These are phyloP conservation scores for Stenocarpella maydis DNA, from an alignment of 2,329 filamentous ascomycete genomes.

Conservation along the genomic window DNA sequence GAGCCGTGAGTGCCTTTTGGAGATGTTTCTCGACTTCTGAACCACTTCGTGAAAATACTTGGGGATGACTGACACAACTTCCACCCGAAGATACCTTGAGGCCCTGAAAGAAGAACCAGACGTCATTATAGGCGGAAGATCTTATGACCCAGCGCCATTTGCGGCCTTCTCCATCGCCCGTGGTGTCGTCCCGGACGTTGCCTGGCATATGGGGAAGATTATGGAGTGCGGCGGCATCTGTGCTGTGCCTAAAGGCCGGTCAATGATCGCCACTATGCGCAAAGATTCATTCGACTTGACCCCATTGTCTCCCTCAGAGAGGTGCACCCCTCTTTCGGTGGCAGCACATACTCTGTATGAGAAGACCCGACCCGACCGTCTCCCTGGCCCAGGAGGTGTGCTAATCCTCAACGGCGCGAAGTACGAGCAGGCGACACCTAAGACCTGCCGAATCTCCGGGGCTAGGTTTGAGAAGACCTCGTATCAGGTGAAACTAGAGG, in stretches of 20 bases:
- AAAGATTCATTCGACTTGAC: background rate
- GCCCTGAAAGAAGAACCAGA: background rate
- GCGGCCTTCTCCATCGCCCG: background rate
- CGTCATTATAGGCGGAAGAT: background rate
- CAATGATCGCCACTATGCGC: slow-evolving; percentile 2
- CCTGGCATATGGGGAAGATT: slow-evolving; percentile 12
- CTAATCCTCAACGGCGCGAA: background rate
- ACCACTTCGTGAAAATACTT: background rate
- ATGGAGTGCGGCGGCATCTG: slow-evolving; percentile 9
- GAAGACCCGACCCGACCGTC: background rate
- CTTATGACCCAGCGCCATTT: background rate
- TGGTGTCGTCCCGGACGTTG: background rate
- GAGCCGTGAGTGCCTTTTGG: background rate
- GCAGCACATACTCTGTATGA: slow-evolving; percentile 1
- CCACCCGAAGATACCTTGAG: background rate
- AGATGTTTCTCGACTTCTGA: too few relatives aligned
- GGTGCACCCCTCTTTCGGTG: background rate
- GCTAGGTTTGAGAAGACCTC: background rate
- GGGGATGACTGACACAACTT: background rate
- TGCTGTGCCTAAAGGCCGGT: background rate
- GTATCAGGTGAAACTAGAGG: background rate
- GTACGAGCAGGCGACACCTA: background rate
- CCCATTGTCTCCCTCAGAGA: background rate
- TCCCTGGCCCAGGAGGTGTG: background rate
- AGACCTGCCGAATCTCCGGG: background rate